Evolutionary conservation across 139 green algal species (phyloP).

Genomic region (Asterochloris sp.): DNA sequence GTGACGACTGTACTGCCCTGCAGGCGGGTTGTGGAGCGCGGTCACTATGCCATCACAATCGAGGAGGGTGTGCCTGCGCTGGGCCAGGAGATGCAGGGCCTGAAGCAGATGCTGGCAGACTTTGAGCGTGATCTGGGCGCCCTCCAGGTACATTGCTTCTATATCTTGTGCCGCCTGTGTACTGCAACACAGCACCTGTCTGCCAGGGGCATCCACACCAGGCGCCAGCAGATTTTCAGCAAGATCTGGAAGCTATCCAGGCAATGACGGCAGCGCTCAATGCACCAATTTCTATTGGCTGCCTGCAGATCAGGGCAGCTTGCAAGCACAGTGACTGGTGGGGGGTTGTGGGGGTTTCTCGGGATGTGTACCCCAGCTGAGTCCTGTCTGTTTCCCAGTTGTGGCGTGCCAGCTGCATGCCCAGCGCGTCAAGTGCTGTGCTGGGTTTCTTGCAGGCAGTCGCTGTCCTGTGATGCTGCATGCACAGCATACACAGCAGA

Average conservation of each 20-base stretch:
- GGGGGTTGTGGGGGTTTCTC: no score
- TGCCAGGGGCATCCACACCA: neutral
- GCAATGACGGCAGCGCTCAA: neutral
- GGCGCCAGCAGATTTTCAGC: neutral
- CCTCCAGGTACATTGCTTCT: neutral
- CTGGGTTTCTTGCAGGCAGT: no score
- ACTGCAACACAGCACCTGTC: neutral
- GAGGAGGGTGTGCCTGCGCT: neutral
- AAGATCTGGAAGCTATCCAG: neutral
- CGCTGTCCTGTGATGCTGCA: no score
- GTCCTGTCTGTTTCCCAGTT: no score
- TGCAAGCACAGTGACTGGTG: no score
- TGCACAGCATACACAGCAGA: no score
- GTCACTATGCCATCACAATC: neutral
- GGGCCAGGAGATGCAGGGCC: neutral
- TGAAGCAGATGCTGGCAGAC: neutral
- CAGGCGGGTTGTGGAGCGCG: neutral
- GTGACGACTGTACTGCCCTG: no score
- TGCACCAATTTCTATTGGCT: neutral
- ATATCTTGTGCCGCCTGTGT: neutral
- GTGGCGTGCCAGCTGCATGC: no score
- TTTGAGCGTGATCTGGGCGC: constrained; percentile 4
- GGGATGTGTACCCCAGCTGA: no score
- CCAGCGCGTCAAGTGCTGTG: no score
- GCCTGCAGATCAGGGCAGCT: neutral